These are phyloP conservation scores for Astrothelium macrocarpum DNA, from an alignment of 495 filamentous ascomycete genomes.

Conservation along the genomic window DNA sequence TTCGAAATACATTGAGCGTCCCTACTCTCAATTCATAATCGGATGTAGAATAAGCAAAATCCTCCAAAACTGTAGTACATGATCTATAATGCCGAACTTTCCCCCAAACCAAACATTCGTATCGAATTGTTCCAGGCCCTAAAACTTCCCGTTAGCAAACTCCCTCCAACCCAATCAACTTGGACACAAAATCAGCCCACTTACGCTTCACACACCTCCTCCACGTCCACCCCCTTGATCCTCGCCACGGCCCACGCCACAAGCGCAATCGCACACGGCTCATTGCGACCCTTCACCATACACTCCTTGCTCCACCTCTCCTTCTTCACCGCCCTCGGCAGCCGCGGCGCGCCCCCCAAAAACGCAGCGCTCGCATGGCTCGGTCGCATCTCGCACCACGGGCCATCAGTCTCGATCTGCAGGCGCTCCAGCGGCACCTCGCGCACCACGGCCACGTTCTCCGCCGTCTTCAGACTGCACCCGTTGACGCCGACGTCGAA, in stretches of 20 bases:
- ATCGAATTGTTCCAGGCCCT: slow-evolving; percentile 75
- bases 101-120: slow-evolving; percentile 66
- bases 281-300: slow-evolving; percentile 89
- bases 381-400: slow-evolving; percentile 69
- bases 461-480: slow-evolving; percentile 83
- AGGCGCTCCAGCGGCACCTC: slow-evolving; percentile 62
- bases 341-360: slow-evolving; percentile 34
- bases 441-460: slow-evolving; percentile 73
- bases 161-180: slow-evolving; percentile 10
- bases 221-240: slow-evolving; percentile 66
- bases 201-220: slow-evolving; percentile 77
- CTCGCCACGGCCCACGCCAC: slow-evolving; percentile 81
- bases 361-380: slow-evolving; percentile 54
- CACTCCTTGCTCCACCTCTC: slow-evolving; percentile 77
- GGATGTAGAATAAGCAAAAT: too few relatives aligned
- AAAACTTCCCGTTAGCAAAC: slow-evolving; percentile 10
- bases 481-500: slow-evolving; percentile 84
- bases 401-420: slow-evolving; percentile 91
- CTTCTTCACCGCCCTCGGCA: slow-evolving; percentile 63
- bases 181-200: slow-evolving; percentile 21
- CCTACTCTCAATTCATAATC: too few relatives aligned
- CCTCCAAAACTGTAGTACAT: too few relatives aligned
- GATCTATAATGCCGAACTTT: slow-evolving; percentile 23
- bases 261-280: slow-evolving; percentile 70
- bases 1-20: too few relatives aligned